Percentiles rank a stretch among this genome's conserved stretches.
phyloP scores from a whole-genome alignment of 805 yeast genomes.

The Cyberlindnera sargentensis region DNA sequence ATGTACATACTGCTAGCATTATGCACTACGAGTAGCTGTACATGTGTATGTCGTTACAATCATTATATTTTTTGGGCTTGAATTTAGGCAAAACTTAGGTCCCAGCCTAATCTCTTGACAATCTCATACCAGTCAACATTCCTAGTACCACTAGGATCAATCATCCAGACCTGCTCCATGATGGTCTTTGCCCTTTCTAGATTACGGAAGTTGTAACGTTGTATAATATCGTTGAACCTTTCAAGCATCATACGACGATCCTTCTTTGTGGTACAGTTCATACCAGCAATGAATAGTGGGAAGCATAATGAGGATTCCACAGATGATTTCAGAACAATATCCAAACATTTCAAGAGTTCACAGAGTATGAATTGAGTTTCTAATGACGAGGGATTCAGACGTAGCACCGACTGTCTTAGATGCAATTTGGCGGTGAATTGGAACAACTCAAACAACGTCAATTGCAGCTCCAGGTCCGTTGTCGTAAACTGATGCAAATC shows the following conservation, averaged over 20 bases:
- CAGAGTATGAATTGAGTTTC: constrained; percentile 54
- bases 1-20: neutral
- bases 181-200: constrained; percentile 34
- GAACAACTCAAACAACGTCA: constrained; percentile 64
- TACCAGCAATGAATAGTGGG: constrained; percentile 74
- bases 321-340: constrained; percentile 53
- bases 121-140: constrained; percentile 70
- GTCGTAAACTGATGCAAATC: constrained; percentile 34
- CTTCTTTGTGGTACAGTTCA: constrained; percentile 48
- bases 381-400: constrained; percentile 51
- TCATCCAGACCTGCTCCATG: constrained; percentile 36
- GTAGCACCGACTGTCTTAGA: constrained; percentile 56
- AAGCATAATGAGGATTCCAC: constrained; percentile 69
- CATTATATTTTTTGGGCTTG: neutral
- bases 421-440: constrained; percentile 64
- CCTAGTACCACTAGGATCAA: constrained; percentile 42
- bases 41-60: neutral
- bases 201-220: constrained; percentile 65
- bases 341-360: constrained; percentile 50
- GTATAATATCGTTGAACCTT: constrained; percentile 49
- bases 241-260: constrained; percentile 45
- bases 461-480: constrained; percentile 55
- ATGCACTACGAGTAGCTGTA: neutral
- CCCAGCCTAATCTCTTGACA: constrained; percentile 66
- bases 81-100: constrained; percentile 60